A percentile compares a stretch with the other conserved stretches of the same genome.
These are phyloP conservation scores for Beauveria caledonica DNA, from an alignment of 2,329 filamentous ascomycete species.

Conservation along the genomic window DNA sequence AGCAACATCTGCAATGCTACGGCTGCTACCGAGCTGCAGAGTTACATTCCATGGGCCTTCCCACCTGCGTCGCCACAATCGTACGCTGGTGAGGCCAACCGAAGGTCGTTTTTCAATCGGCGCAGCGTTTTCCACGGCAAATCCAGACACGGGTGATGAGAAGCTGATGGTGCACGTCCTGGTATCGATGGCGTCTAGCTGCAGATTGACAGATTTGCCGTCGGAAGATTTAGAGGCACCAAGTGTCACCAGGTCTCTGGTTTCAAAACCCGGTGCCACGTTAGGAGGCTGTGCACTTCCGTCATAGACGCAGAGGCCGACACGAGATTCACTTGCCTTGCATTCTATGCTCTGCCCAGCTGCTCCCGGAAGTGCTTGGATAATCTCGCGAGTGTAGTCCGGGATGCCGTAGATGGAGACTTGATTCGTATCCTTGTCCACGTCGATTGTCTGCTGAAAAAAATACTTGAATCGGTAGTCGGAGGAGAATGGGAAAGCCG, in stretches of 20 bases:
- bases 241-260: constrained; percentile 54
- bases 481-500: constrained; percentile 80
- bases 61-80: constrained; percentile 79
- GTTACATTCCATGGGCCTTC: constrained; percentile 63
- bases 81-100: constrained; percentile 57
- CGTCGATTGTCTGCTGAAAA: constrained; percentile 74
- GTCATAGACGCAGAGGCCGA: constrained; percentile 56
- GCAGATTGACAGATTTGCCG: constrained; percentile 49
- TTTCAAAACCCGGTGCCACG: constrained; percentile 42
- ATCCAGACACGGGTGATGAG: constrained; percentile 54
- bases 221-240: constrained; percentile 26
- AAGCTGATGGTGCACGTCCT: constrained; percentile 70
- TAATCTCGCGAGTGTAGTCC: constrained; percentile 58
- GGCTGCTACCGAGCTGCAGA: constrained; percentile 18
- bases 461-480: constrained; percentile 76
- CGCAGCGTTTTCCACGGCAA: constrained; percentile 54
- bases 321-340: constrained; percentile 39
- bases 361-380: constrained; percentile 62
- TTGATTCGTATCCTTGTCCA: constrained; percentile 61
- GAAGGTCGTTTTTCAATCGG: constrained; percentile 53
- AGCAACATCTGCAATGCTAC: not conserved
- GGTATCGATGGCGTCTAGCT: constrained; percentile 65
- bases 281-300: constrained; percentile 53
- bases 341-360: constrained; percentile 54
- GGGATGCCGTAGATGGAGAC: constrained; percentile 63